Percentiles rank a stretch among this genome's conserved stretches.
phyloP scores from a whole-genome alignment of 2,329 filamentous ascomycete species.

The Venturia effusa region DNA sequence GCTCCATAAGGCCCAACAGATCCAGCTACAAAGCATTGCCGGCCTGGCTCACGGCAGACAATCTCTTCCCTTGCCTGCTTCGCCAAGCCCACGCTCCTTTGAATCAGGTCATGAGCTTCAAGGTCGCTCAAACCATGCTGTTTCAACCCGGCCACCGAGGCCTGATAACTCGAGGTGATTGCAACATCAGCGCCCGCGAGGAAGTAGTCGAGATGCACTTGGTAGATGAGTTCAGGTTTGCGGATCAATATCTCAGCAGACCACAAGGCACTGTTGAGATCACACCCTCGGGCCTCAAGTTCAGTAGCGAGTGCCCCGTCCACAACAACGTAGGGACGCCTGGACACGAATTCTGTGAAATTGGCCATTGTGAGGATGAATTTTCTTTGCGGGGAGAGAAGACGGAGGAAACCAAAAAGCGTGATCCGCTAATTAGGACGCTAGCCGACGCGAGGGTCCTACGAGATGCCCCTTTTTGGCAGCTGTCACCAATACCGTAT shows the following conservation, averaged over 20 bases:
- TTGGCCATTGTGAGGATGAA: neutral
- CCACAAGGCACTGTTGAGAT: constrained; percentile 34
- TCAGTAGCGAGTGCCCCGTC: constrained; percentile 39
- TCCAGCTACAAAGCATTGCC: constrained; percentile 25
- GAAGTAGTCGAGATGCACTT: constrained; percentile 35
- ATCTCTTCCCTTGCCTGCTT: constrained; percentile 26
- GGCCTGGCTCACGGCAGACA: constrained; percentile 6
- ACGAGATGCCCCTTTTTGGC: neutral
- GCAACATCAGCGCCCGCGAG: constrained; percentile 34
- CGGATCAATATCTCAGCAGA: constrained; percentile 32
- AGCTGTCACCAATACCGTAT: neutral
- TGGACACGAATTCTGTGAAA: neutral
- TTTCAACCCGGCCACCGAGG: constrained; percentile 29
- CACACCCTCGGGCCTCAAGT: constrained; percentile 32
- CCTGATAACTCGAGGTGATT: constrained; percentile 39
- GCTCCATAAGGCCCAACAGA: constrained; percentile 39
- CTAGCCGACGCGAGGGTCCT: neutral
- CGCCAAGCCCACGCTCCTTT: constrained; percentile 31
- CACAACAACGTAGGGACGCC: constrained; percentile 18
- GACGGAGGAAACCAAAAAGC: neutral
- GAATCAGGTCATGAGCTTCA: constrained; percentile 27
- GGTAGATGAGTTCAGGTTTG: constrained; percentile 29
- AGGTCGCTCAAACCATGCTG: constrained; percentile 24
- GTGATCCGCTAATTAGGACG: neutral
- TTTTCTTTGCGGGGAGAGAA: neutral